Evolutionary conservation across 306 rosid genomes (phyloP).

Genomic region (Chamaecrista fasciculata): DNA sequence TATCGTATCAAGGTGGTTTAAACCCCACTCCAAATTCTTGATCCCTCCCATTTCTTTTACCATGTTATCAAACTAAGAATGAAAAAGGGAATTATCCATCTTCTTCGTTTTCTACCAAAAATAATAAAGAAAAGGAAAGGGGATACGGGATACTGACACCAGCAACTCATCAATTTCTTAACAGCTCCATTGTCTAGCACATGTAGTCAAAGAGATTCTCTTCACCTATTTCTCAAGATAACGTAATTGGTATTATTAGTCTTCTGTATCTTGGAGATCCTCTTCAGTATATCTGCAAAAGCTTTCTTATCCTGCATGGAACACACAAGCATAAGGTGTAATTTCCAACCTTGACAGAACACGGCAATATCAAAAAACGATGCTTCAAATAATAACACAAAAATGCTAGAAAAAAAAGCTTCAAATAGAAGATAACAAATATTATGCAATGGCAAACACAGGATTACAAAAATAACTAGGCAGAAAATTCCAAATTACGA

Average conservation of each 20-base stretch:
- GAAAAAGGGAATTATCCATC: no score
- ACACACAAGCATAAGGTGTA: constrained; percentile 8
- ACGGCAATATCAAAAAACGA: no score
- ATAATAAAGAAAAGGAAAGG: no score
- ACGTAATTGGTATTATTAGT: constrained; percentile 62
- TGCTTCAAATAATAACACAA: no score
- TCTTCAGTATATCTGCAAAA: constrained; percentile 74
- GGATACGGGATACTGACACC: not conserved
- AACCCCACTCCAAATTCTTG: no score
- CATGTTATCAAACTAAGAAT: not conserved
- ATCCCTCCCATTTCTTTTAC: not conserved
- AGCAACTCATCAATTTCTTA: not conserved
- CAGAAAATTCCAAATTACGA: not conserved
- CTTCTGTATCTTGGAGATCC: constrained; percentile 85
- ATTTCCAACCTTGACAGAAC: not conserved
- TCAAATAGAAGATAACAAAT: no score
- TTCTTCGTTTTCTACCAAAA: no score
- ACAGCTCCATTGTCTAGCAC: constrained; percentile 10
- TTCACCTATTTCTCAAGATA: constrained; percentile 59
- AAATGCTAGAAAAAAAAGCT: not conserved
- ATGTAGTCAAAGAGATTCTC: not conserved
- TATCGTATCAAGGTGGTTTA: not conserved
- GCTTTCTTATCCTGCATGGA: constrained; percentile 78
- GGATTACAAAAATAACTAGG: not conserved
- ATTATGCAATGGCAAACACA: not conserved